Base-by-base conservation (phyloP, 306 rosid genomes). In the Medicago arabica region DNA sequence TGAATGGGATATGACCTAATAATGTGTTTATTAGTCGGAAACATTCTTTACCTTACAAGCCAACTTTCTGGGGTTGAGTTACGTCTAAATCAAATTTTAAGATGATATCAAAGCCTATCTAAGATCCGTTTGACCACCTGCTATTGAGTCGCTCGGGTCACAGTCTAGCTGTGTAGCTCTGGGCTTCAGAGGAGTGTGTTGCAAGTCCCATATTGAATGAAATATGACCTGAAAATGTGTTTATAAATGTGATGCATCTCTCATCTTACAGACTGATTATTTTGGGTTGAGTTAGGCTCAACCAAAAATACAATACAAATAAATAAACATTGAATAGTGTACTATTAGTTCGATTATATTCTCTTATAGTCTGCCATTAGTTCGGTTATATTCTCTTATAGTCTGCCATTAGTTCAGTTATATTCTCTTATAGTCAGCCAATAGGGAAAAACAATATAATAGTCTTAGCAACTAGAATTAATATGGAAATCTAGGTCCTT, bases 241-340 rank as follows among this genome's bases (percentile, higher is more conserved):
- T 9, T 19, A 19, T 19, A 55, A 55, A 13, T 9, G 31, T 19
- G 31, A 19, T 14, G 9, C 31, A 10, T 55, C 25, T 12, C 14
- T 18, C 16, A 49, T 25, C 13, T 55, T 18, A 55, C 61, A 55
- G 19, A 9, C 14, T 1, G 14, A 34, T 55, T 19, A 9, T 19
- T 28, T 55, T 18, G 14, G 14, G 62, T 19, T 54, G 28, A 17
- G 60, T 54, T 54, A 18, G 23, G 8, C 14, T 17, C 12, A 2
- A 7, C 4, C 5, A 2, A 18, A 16, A 54, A 18, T 54, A 9
- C 17, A 18, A 9, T 28, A 54, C 31, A 28, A 28, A 28, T 18
- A 18, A 49, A 34, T 64, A 70, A 54, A 75, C 44, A 39, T 18
- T 54, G 69, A 75, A 36, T 50, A 31, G 57, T 63, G 66, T 57